A percentile compares a stretch with the other conserved stretches of the same genome.
Conservation (phyloP, 768 basidiomycete species). For the Postia placenta region DNA sequence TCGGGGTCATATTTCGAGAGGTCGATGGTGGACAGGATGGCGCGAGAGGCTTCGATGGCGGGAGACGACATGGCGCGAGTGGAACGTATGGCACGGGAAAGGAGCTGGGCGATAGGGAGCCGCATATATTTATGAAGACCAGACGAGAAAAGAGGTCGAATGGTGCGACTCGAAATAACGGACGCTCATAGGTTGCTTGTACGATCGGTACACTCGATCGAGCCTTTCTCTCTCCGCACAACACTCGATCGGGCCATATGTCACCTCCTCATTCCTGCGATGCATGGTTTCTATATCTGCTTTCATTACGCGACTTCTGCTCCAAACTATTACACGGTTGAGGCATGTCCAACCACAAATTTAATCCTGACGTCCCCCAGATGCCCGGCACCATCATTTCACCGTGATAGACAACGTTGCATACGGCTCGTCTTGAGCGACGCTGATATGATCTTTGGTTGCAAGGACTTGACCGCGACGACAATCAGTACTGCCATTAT, state of each 20-base stretch:
- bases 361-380: too few species aligned
- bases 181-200: neutral
- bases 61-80: slow-evolving; percentile 37
- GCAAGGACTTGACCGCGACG: slow-evolving; percentile 77
- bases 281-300: too few species aligned
- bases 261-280: neutral
- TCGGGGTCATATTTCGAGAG: slow-evolving; percentile 84
- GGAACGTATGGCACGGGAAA: slow-evolving; percentile 25
- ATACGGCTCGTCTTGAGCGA: slow-evolving; percentile 59
- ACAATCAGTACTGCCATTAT: too few species aligned
- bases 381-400: slow-evolving; percentile 22
- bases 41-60: slow-evolving; percentile 55
- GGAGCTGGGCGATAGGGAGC: slow-evolving; percentile 9
- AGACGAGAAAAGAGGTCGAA: neutral
- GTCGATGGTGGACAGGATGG: slow-evolving; percentile 68
- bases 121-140: slow-evolving; percentile 11
- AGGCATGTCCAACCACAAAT: too few species aligned
- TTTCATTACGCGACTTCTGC: too few species aligned
- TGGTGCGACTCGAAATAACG: slow-evolving; percentile 13
- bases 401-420: slow-evolving; percentile 42
- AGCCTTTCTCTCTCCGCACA: neutral
- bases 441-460: slow-evolving; percentile 62
- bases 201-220: neutral
- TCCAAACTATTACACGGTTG: too few species aligned
- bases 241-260: neutral